These are phyloP conservation scores for Heterobasidion annosum DNA, from an alignment of 1,284 basidiomycete species.

Conservation along the genomic window DNA sequence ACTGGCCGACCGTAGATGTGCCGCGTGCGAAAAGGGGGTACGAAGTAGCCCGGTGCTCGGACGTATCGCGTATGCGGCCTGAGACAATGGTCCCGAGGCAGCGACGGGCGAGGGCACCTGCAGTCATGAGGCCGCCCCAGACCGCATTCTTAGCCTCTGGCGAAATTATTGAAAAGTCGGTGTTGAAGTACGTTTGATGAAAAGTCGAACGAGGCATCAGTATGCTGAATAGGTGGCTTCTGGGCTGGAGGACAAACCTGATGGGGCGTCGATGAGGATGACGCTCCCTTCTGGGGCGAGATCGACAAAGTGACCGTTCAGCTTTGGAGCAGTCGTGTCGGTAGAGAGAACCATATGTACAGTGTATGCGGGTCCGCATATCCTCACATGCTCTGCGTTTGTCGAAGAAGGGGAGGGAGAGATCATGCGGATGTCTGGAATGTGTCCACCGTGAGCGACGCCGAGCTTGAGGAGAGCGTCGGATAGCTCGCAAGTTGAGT, in stretches of 20 bases:
- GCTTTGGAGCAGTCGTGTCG: conserved; percentile 57
- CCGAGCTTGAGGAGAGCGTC: conserved; percentile 88
- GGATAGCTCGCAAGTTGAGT: conserved; percentile 79
- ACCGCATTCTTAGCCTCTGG: conserved; percentile 76
- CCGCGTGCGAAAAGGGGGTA: conserved; percentile 80
- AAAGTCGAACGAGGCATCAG: neutral
- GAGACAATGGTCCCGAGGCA: conserved; percentile 74
- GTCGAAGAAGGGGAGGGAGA: conserved; percentile 29
- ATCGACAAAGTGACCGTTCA: conserved; percentile 78
- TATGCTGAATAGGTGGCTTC: neutral
- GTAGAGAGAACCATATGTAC: conserved; percentile 76
- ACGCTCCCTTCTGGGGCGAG: conserved; percentile 59
- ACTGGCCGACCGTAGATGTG: conserved; percentile 83
- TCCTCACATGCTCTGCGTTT: conserved; percentile 21
- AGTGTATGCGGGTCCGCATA: conserved; percentile 83
- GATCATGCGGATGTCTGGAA: conserved; percentile 70
- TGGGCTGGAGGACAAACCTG: conserved; percentile 34
- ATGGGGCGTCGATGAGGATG: conserved; percentile 74
- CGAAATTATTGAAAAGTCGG: neutral
- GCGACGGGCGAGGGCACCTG: conserved; percentile 64
- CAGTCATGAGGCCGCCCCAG: conserved; percentile 90
- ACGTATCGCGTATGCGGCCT: conserved; percentile 77
- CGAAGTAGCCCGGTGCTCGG: conserved; percentile 58
- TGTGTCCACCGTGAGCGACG: conserved; percentile 65
- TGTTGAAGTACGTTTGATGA: neutral